Percentiles rank a stretch among this genome's conserved stretches.
Evolutionary conservation across 129 eudicot species (phyloP).

Genomic region (Tagetes patula): DNA sequence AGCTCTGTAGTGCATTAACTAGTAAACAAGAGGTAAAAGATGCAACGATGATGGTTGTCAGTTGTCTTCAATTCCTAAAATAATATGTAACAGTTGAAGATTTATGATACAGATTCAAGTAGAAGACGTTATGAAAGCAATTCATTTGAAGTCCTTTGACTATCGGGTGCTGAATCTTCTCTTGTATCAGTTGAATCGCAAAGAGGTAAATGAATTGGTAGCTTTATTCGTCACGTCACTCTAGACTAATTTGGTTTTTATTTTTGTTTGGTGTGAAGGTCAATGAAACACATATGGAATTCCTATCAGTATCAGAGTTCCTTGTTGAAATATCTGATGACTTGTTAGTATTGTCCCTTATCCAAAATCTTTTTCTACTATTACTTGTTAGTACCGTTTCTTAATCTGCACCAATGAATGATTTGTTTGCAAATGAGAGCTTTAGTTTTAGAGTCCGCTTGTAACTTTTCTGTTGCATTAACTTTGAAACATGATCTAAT

Average conservation of each 20-base stretch:
- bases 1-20: constrained; percentile 60
- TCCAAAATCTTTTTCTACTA: neutral
- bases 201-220: constrained; percentile 51
- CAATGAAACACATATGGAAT: constrained; percentile 88
- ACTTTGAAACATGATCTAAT: constrained; percentile 18
- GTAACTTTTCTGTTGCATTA: neutral
- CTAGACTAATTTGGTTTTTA: constrained; percentile 12
- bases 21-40: constrained; percentile 56
- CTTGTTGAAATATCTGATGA: constrained; percentile 93
- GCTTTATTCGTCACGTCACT: constrained; percentile 4
- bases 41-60: constrained; percentile 2
- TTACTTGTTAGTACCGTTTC: constrained; percentile 6
- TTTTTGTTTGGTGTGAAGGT: constrained; percentile 54
- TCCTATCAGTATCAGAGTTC: constrained; percentile 80
- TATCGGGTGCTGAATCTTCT: constrained; percentile 86
- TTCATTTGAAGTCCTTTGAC: constrained; percentile 89
- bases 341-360: constrained; percentile 57
- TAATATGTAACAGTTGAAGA: neutral
- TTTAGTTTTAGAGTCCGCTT: neutral
- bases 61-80: neutral
- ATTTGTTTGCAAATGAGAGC: neutral
- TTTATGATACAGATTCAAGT: constrained; percentile 51
- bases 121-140: constrained; percentile 72
- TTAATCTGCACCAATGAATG: neutral
- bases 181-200: constrained; percentile 74